phyloP scores from a whole-genome alignment of 768 basidiomycete species.

The Lepiota subincarnata region DNA sequence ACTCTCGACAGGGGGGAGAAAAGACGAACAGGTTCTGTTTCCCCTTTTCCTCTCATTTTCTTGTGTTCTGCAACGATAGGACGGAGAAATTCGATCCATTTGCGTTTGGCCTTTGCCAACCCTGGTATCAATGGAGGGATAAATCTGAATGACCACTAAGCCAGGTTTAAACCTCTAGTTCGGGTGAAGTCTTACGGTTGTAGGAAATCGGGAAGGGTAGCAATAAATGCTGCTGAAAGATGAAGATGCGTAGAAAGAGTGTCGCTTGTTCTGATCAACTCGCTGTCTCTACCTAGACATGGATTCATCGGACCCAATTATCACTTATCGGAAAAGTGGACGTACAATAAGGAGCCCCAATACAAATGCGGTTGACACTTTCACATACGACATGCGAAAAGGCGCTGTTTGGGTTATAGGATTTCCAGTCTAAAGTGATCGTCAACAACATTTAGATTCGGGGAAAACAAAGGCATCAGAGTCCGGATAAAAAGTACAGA shows the following conservation, averaged over 20 bases:
- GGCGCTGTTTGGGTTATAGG: conserved; percentile 20
- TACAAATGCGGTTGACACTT: conserved; percentile 40
- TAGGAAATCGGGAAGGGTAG: conserved; percentile 22
- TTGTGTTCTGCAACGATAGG: conserved; percentile 25
- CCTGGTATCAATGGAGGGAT: conserved; percentile 15
- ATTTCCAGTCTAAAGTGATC: conserved; percentile 34
- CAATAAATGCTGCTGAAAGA: conserved; percentile 19
- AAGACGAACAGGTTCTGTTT: background rate
- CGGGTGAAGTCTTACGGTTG: conserved; percentile 18
- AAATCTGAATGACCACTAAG: conserved; percentile 8
- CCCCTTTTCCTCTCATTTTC: background rate
- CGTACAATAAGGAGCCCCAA: conserved; percentile 46
- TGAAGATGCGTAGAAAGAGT: conserved; percentile 6
- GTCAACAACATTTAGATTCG: background rate
- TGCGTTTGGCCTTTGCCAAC: conserved; percentile 14
- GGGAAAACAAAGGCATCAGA: background rate
- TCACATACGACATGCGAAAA: conserved; percentile 34
- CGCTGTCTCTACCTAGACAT: conserved; percentile 41
- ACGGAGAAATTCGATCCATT: conserved; percentile 20
- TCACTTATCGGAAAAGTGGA: background rate
- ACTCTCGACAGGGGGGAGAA: too few relatives aligned
- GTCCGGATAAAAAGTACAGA: conserved; percentile 5
- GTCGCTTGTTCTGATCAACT: conserved; percentile 16
- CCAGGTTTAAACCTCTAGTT: background rate
- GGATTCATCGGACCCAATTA: background rate